Evolutionary conservation across 768 basidiomycete genomes (phyloP).

Genomic region (Suillus tomentosus): DNA sequence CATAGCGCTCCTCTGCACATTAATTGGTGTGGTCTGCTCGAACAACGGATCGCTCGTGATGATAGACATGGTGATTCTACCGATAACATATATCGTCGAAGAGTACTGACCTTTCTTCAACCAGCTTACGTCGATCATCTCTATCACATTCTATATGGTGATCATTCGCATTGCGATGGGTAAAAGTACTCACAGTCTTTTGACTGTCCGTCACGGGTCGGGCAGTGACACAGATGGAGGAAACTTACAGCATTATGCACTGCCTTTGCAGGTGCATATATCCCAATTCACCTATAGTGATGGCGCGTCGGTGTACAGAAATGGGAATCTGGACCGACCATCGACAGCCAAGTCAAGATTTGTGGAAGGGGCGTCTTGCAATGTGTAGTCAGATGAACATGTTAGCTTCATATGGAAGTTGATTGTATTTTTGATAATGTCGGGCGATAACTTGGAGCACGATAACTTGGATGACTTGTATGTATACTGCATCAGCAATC

Average conservation of each 20-base stretch:
- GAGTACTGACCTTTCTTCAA: too few species aligned
- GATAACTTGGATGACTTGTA: not conserved
- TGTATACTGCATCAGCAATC: not conserved
- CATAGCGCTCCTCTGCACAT: constrained; percentile 32
- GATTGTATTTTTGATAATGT: not conserved
- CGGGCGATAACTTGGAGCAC: not conserved
- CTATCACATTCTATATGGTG: too few species aligned
- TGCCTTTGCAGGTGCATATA: constrained; percentile 14
- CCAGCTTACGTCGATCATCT: too few species aligned
- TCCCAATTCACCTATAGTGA: not conserved
- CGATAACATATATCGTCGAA: too few species aligned
- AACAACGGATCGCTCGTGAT: constrained; percentile 20
- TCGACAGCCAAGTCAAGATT: not conserved
- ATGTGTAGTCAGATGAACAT: not conserved
- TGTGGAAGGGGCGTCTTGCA: not conserved
- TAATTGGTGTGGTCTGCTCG: constrained; percentile 30
- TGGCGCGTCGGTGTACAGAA: not conserved
- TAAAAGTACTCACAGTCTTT: not conserved
- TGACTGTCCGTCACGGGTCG: not conserved
- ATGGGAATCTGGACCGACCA: not conserved
- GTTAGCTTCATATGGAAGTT: not conserved
- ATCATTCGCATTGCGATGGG: too few species aligned
- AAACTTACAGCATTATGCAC: not conserved
- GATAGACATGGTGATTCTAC: too few species aligned
- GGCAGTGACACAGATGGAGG: not conserved